A percentile compares a stretch with the other conserved stretches of the same genome.
These are phyloP conservation scores for Vachellia pachyceras DNA, from an alignment of 306 rosid species.

Conservation along the genomic window DNA sequence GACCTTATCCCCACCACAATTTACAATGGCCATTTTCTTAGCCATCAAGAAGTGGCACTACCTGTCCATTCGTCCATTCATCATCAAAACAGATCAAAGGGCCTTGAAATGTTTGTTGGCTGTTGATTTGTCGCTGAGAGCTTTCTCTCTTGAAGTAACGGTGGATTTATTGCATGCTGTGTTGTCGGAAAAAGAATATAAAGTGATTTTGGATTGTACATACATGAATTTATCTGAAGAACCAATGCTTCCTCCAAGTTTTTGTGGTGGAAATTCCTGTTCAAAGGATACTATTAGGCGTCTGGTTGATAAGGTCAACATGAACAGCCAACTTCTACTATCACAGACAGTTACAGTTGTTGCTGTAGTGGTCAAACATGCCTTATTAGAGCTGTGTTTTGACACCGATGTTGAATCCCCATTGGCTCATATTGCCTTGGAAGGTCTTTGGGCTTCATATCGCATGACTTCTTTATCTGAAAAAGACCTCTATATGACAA, in stretches of 20 bases:
- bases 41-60: too few relatives aligned
- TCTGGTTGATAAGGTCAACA: slow-evolving; percentile 93
- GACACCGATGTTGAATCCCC: slow-evolving; percentile 76
- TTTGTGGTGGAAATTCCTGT: slow-evolving; percentile 81
- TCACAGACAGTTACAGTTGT: slow-evolving; percentile 83
- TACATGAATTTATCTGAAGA: slow-evolving; percentile 77
- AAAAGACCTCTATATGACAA: slow-evolving; percentile 83
- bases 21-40: too few relatives aligned
- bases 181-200: slow-evolving; percentile 91
- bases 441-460: slow-evolving; percentile 95
- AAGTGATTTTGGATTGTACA: slow-evolving; percentile 90
- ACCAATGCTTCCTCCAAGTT: slow-evolving; percentile 91
- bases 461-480: slow-evolving; percentile 94
- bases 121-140: too few relatives aligned
- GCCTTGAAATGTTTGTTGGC: too few relatives aligned
- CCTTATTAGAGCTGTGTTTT: slow-evolving; percentile 84
- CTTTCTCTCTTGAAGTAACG: too few relatives aligned
- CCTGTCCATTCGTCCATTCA: too few relatives aligned
- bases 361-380: slow-evolving; percentile 73
- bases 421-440: slow-evolving; percentile 89
- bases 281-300: slow-evolving; percentile 73
- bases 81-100: too few relatives aligned
- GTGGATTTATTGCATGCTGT: too few relatives aligned
- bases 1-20: too few relatives aligned
- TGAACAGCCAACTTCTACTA: slow-evolving; percentile 75